phyloP scores from a whole-genome alignment of 1,284 basidiomycete species.

The Papiliotrema terrestris region DNA sequence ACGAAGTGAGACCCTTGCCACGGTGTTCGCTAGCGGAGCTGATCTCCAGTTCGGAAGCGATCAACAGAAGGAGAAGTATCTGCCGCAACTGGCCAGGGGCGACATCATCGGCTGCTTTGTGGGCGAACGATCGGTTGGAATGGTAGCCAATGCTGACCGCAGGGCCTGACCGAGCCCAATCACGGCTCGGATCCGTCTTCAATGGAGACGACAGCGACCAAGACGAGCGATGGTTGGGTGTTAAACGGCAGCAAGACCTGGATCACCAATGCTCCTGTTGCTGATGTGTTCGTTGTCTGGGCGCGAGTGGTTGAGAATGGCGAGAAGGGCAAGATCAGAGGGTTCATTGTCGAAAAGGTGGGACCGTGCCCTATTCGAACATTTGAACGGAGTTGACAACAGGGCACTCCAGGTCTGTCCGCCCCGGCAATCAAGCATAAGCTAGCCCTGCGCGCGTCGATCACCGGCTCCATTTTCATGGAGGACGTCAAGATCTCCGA shows the following conservation, averaged over 20 bases:
- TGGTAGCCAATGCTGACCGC: background rate
- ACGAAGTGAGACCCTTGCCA: constrained; percentile 53
- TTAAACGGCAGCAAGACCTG: constrained; percentile 93
- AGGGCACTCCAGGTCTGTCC: constrained; percentile 79
- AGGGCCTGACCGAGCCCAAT: constrained; percentile 89
- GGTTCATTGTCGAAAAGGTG: constrained; percentile 87
- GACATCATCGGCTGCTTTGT: constrained; percentile 92
- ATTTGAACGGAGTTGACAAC: background rate
- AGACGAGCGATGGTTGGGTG: constrained; percentile 76
- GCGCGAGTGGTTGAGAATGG: constrained; percentile 53
- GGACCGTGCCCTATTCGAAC: background rate
- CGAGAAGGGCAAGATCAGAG: constrained; percentile 71
- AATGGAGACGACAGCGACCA: constrained; percentile 90
- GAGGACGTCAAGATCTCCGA: constrained; percentile 71
- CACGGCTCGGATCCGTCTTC: constrained; percentile 90
- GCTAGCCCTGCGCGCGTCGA: constrained; percentile 78
- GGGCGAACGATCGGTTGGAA: constrained; percentile 35
- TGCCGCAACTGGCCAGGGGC: constrained; percentile 80
- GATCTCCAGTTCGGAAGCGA: constrained; percentile 68
- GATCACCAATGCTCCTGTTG: constrained; percentile 88
- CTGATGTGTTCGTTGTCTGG: constrained; percentile 87
- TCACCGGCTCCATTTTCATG: constrained; percentile 92
- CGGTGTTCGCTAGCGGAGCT: background rate
- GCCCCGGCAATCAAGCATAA: constrained; percentile 92
- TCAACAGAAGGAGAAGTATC: constrained; percentile 84